Conservation (phyloP, 208 protist species). For the Borovskyia barvae region DNA sequence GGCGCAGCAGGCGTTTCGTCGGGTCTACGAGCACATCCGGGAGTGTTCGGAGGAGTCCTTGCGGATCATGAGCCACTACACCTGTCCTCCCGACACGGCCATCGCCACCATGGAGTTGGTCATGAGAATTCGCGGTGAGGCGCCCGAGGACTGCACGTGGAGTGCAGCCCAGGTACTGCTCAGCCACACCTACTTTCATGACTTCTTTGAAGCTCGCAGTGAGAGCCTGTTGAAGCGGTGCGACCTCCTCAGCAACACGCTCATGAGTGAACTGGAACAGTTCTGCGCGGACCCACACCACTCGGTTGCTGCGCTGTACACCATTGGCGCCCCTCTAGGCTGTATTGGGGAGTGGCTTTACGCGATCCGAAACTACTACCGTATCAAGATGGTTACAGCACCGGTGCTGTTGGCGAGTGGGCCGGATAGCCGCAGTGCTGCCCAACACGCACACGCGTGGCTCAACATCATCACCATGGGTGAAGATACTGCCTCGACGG, state of each 20-base stretch:
- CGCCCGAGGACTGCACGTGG: slow-evolving; percentile 35
- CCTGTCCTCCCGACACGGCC: slow-evolving; percentile 51
- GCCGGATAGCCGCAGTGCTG: slow-evolving; percentile 1
- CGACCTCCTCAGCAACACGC: slow-evolving; percentile 32
- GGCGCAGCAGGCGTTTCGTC: slow-evolving; percentile 31
- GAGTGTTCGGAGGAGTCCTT: slow-evolving; percentile 45
- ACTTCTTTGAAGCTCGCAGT: slow-evolving; percentile 66
- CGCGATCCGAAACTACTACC: slow-evolving; percentile 60
- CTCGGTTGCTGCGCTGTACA: slow-evolving; percentile 36
- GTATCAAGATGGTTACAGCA: slow-evolving; percentile 43
- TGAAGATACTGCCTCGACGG: slow-evolving; percentile 9
- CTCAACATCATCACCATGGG: slow-evolving; percentile 5
- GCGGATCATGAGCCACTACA: slow-evolving; percentile 59
- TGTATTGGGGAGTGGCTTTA: slow-evolving; percentile 65
- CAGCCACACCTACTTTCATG: slow-evolving; percentile 70
- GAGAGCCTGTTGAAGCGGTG: slow-evolving; percentile 47
- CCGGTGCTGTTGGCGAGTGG: slow-evolving; percentile 30
- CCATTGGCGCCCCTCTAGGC: slow-evolving; percentile 50
- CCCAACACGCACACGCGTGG: slow-evolving; percentile 5
- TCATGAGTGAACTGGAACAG: slow-evolving; percentile 48
- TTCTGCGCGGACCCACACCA: slow-evolving; percentile 58
- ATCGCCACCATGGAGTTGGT: slow-evolving; percentile 69
- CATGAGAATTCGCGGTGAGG: slow-evolving; percentile 56
- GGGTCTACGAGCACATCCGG: slow-evolving; percentile 51
- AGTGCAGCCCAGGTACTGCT: slow-evolving; percentile 57